Evolutionary conservation across 805 yeast species (phyloP).

Genomic region (Jamesozyma spencerorum): DNA sequence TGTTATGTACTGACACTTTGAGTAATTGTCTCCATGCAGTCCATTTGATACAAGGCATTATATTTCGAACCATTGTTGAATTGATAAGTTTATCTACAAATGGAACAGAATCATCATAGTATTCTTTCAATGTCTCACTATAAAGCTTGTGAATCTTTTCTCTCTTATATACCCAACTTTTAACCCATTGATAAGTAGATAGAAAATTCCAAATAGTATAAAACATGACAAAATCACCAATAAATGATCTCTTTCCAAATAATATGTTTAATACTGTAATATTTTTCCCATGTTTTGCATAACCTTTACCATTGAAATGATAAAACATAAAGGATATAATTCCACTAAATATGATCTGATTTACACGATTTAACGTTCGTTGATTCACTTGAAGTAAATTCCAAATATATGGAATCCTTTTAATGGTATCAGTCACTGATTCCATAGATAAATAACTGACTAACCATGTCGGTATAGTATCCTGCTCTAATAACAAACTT

Average conservation of each 20-base stretch:
- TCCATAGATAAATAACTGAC: background rate
- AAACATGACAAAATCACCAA: constrained; percentile 13
- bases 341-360: background rate
- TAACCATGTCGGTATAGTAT: background rate
- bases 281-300: background rate
- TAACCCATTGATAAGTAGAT: constrained; percentile 6
- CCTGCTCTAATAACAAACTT: background rate
- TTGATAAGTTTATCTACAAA: constrained; percentile 18
- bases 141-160: background rate
- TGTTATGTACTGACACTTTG: constrained; percentile 5
- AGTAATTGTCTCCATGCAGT: constrained; percentile 21
- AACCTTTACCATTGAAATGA: background rate
- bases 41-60: constrained; percentile 22
- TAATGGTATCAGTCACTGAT: background rate
- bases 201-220: constrained; percentile 16
- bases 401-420: background rate
- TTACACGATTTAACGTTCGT: background rate
- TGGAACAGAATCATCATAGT: constrained; percentile 4
- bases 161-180: background rate
- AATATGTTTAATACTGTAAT: constrained; percentile 2
- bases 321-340: background rate
- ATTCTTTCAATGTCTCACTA: background rate
- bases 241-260: constrained; percentile 10
- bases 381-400: background rate
- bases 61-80: constrained; percentile 16